Percentiles rank a stretch among this genome's conserved stretches.
phyloP scores from a whole-genome alignment of 2,329 filamentous ascomycete species.

The Fusarium sp. region DNA sequence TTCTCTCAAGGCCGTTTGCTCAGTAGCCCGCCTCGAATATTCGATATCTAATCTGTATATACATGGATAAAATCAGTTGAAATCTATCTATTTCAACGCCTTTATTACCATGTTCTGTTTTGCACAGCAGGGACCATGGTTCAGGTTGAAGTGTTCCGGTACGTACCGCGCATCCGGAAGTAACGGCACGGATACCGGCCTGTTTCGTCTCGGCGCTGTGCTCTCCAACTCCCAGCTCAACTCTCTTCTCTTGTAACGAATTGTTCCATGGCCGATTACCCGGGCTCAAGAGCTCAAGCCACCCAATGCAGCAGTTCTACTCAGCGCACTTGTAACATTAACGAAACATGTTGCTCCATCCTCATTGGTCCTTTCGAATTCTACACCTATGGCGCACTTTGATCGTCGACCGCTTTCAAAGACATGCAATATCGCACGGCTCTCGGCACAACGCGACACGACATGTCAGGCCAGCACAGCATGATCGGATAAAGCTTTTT shows the following conservation, averaged over 20 bases:
- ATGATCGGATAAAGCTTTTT: neutral
- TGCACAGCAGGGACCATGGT: neutral
- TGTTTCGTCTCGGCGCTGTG: constrained; percentile 46
- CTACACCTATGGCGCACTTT: constrained; percentile 5
- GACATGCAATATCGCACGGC: constrained; percentile 7
- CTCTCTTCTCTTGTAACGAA: constrained; percentile 8
- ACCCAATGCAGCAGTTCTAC: constrained; percentile 11
- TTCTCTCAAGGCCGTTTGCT: neutral
- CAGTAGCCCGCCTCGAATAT: too few relatives aligned
- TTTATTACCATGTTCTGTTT: neutral
- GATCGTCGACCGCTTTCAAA: constrained; percentile 5
- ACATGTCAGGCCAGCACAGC: neutral
- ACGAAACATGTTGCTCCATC: constrained; percentile 19
- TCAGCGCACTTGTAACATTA: constrained; percentile 21
- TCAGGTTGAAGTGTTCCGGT: constrained; percentile 1
- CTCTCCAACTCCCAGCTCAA: constrained; percentile 22
- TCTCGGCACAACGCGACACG: constrained; percentile 3
- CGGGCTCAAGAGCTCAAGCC: constrained; percentile 23
- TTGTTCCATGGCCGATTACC: constrained; percentile 26
- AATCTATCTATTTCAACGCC: too few relatives aligned
- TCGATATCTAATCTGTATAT: too few relatives aligned
- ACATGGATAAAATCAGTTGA: too few relatives aligned
- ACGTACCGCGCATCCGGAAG: constrained; percentile 43
- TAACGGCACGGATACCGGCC: constrained; percentile 49
- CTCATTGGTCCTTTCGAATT: constrained; percentile 11